These are phyloP conservation scores for Prunella vulgaris DNA, from an alignment of 257 asterid genomes.

Conservation along the genomic window DNA sequence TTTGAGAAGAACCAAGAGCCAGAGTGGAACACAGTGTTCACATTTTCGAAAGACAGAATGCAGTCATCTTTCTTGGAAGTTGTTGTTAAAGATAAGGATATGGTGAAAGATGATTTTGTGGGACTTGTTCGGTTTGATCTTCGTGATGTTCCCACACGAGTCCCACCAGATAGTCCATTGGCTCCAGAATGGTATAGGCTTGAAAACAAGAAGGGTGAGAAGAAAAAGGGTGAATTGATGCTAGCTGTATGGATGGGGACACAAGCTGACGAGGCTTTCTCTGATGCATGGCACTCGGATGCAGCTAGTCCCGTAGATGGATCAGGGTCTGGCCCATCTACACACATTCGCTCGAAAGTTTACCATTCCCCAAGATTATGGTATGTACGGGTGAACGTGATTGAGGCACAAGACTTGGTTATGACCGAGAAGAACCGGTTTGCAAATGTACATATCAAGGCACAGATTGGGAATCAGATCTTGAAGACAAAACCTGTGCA, in stretches of 20 bases:
- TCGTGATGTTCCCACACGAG: constrained; percentile 71
- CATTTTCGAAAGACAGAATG: constrained; percentile 66
- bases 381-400: constrained; percentile 77
- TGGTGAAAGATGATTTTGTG: constrained; percentile 69
- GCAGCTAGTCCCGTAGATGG: constrained; percentile 44
- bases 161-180: constrained; percentile 95
- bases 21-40: constrained; percentile 81
- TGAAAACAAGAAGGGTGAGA: constrained; percentile 65
- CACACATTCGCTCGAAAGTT: constrained; percentile 76
- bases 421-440: constrained; percentile 47
- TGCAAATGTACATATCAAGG: constrained; percentile 61
- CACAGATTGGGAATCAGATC: constrained; percentile 69
- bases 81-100: constrained; percentile 65
- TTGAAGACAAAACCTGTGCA: constrained; percentile 57
- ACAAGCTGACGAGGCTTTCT: constrained; percentile 95
- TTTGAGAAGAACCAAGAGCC: constrained; percentile 69
- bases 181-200: constrained; percentile 94
- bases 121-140: constrained; percentile 63
- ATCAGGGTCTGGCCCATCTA: constrained; percentile 29
- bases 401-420: constrained; percentile 83
- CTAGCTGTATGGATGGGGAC: constrained; percentile 94
- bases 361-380: constrained; percentile 83
- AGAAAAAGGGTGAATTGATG: constrained; percentile 73
- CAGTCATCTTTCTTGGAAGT: constrained; percentile 75
- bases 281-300: constrained; percentile 94